Base-by-base conservation (phyloP, 2,329 filamentous ascomycete genomes). In the Xylaria hypoxylon region DNA sequence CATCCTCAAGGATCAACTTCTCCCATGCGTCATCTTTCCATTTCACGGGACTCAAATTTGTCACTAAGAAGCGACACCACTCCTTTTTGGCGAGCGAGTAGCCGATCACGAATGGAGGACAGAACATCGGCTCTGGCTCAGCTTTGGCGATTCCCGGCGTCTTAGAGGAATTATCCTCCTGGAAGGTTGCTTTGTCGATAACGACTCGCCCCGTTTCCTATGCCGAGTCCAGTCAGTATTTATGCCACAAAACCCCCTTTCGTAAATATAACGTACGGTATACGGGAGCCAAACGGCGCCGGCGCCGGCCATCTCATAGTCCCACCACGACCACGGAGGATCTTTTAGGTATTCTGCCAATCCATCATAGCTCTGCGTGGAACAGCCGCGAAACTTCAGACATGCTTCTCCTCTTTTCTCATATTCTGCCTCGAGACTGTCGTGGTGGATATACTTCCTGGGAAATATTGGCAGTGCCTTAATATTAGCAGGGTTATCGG, bases 21-120 rank as follows among this genome's bases (percentile, higher is more conserved):
- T 72, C 70, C 67, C 68, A 69, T 2, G 53, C 58, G 13, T 71
- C 50, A 13, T 53, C 24, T 22, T 69, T 67, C 70, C 70, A 71
- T 33, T 64, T 45, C 10, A 70, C 64, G 5, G 62, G 44, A 7
- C 42, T 48, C 10, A 73, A 15, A 11, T 64, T 62, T 24, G 70
- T 59, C 13, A 75, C 55, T 10, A 68, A 70, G 22, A 72, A 72
- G 7, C 58, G 70, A 58, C 68, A 71, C 70, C 71, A 75, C 19
- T 58, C 47, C 59, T 73, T 72, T 31, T 63, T 64, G 13, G 59
- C 57, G 2, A 69, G 64, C 1, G 72, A 74, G 40, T 71, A 75
- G 0, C 72, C 73, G 17, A 70, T 51, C 1, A 64, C 33, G 44
- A 67, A 72, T 22, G 72, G 72, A 5, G 70, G 71, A 15, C 65